Base-by-base conservation (phyloP, 257 asterid species). In the Forsythia suspensa region DNA sequence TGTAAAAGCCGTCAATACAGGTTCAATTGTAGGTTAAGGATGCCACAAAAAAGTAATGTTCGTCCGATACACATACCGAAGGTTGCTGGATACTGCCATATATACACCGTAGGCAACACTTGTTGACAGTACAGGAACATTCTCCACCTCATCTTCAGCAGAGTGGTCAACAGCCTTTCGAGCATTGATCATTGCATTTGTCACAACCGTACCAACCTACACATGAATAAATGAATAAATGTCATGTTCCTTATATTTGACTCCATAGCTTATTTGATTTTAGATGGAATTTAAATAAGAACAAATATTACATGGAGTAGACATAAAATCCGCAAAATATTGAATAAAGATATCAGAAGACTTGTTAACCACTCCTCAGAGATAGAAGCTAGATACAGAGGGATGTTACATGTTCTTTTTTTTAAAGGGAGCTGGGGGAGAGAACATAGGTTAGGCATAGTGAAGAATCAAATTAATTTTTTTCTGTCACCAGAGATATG, bases 11-110 rank as follows among this genome's bases (percentile, higher is more conserved):
- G 21, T 29, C 69, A 29, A 52, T 52, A 52, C 44, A 61, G 4
- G 5, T 29, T 34, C 70, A 43, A 70, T 8, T 20, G 71, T 68
- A 57, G 4, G 63, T 38, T 70, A 21, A 41, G 10, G 74, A 40
- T 69, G 46, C 52, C 15, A 29, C 24, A 76, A 67, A 67, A 41
- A 46, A 63, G 21, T 59, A 41, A 46, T 59, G 38, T 3, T 38
- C 44, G 63, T 43, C 75, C 46, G 39, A 57, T 73, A 66, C 39
- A 74, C 96, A 75, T 89, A 95, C 98, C 98, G 92, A 39, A 95
- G 95, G 84, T 95, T 95, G 90, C 97, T 91, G 46, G 98, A 95
- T 72, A 95, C 81, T 59, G 95, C 89, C 98, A 95, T 95, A 73
- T 95, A 92, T 74, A 92, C 94, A 81, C 98, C 98, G 73, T 95